Conservation (phyloP, 2,329 filamentous ascomycete genomes). For the Colletotrichum sojae region DNA sequence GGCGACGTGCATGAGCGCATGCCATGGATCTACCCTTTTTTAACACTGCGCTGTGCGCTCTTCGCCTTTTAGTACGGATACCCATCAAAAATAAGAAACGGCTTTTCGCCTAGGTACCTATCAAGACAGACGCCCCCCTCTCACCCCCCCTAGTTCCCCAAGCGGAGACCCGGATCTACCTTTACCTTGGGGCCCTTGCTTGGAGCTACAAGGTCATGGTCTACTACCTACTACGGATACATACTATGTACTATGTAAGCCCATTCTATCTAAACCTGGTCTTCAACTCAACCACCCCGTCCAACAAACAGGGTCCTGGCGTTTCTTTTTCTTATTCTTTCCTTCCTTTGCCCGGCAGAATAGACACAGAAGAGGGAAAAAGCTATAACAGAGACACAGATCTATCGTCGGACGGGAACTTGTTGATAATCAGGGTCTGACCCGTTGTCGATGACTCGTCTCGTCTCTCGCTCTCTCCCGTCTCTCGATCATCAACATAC, state of each 20-base stretch:
- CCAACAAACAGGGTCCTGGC: conserved; percentile 36
- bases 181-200: conserved; percentile 23
- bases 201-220: conserved; percentile 14
- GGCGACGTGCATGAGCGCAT: conserved; percentile 37
- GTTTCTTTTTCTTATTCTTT: conserved; percentile 33
- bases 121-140: conserved; percentile 25
- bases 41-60: conserved; percentile 8
- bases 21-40: conserved; percentile 36
- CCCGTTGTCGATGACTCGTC: conserved; percentile 42
- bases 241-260: neutral
- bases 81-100: conserved; percentile 39
- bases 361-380: conserved; percentile 19
- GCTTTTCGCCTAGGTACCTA: conserved; percentile 28
- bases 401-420: conserved; percentile 36
- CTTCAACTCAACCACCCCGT: conserved; percentile 31
- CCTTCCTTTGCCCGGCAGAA: conserved; percentile 32
- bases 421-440: conserved; percentile 42
- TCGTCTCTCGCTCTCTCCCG: conserved; percentile 25
- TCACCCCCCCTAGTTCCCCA: conserved; percentile 7
- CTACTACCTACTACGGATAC: too few species aligned
- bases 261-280: conserved; percentile 19
- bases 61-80: conserved; percentile 18
- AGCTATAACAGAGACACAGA: conserved; percentile 42
- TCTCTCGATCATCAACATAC: conserved; percentile 24
- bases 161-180: conserved; percentile 38